Percentiles rank a stretch among this genome's conserved stretches.
Conservation (phyloP, 495 filamentous ascomycete species). For the Annulohypoxylon moriforme region DNA sequence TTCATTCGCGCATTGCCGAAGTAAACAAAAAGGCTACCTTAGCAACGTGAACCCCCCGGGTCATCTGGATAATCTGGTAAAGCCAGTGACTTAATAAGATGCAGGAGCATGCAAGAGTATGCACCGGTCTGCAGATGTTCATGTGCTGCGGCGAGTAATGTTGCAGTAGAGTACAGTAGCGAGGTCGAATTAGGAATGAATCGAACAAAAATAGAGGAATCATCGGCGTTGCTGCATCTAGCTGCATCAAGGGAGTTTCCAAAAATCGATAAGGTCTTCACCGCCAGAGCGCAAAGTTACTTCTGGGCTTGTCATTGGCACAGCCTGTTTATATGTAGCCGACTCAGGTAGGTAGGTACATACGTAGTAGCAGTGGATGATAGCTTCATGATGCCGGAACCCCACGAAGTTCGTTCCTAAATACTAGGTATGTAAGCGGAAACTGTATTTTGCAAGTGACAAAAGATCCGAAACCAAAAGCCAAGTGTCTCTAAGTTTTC, state of each 20-base stretch:
- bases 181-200: constrained; percentile 35
- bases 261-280: constrained; percentile 37
- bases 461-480: constrained; percentile 19
- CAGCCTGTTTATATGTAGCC: constrained; percentile 27
- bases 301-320: constrained; percentile 38
- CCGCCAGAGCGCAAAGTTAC: constrained; percentile 21
- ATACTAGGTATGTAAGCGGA: constrained; percentile 12
- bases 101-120: neutral
- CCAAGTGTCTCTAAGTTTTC: constrained; percentile 14
- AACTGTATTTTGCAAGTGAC: constrained; percentile 11
- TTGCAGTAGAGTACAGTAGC: constrained; percentile 43
- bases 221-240: constrained; percentile 27
- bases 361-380: too few relatives aligned
- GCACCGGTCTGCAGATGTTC: constrained; percentile 10
- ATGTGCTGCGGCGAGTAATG: constrained; percentile 36
- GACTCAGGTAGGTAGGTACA: neutral
- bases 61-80: constrained; percentile 26
- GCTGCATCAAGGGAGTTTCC: constrained; percentile 22
- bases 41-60: neutral
- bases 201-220: constrained; percentile 24
- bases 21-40: constrained; percentile 34
- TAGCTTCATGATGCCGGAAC: constrained; percentile 31
- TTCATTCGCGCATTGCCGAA: constrained; percentile 21
- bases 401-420: constrained; percentile 11
- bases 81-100: constrained; percentile 35